Base-by-base conservation (phyloP, 768 basidiomycete species). In the Boletus vinaceobasis region DNA sequence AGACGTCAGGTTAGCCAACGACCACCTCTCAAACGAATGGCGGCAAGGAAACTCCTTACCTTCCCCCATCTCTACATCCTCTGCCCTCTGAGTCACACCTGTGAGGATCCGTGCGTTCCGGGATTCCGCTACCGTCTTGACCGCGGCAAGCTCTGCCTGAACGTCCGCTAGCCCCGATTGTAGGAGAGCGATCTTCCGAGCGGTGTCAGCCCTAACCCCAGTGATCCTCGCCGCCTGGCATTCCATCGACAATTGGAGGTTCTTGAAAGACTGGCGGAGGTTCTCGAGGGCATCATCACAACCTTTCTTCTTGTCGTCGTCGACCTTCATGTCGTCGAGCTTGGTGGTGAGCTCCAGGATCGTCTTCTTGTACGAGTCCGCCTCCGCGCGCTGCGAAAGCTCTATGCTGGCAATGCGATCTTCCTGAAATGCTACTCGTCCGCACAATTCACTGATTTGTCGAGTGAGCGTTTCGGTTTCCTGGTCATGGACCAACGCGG, bases 161-260 rank as follows among this genome's bases (percentile, higher is more conserved):
- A 61, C 31, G 6, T 31, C 33, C 0, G 43, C 57, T 13, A 68
- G n/a, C 10, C 52, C 65, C 10, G 57, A 52, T 26, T 66, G 47
- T 2, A 61, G 40, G n/a, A 65, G 53, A 4, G 39, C 35, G 7
- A 63, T 59, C 57, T 55, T 66, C 21, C 48, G 55, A 0, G 65
- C 32, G 7, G 54, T 6, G 26, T 68, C 61, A 19, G 59, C 59
- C 50, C 43, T 66, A 46, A 61, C 37, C 7, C 39, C 55, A 1
- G 50, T 54, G 15, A 59, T 13, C 33, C 52, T 57, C 26, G 64
- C 61, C 2, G 38, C 55, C 4, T 65, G 64, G 35, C 52, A 48
- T 19, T 65, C 60, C 42, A 54, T 43, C 23, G 43, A 45, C 7
- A 29, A 21, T 48, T 51, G 48, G 2, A 51, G 17, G n/a, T 19